These are phyloP conservation scores for Oryza officinalis DNA, from an alignment of 176 grass and related monocot genomes.

Conservation along the genomic window DNA sequence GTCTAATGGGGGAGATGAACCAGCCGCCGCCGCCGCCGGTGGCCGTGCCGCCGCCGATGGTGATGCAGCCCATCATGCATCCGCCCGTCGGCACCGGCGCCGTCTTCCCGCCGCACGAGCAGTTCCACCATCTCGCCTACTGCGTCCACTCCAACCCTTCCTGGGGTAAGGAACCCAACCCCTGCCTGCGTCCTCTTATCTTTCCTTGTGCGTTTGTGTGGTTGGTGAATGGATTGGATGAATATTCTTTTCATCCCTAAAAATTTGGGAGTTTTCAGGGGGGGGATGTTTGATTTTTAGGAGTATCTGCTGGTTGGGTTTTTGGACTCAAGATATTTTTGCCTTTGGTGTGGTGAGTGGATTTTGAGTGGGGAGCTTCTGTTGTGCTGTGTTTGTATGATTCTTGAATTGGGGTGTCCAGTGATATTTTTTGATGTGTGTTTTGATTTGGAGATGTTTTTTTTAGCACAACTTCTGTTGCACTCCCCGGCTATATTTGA, in stretches of 20 bases:
- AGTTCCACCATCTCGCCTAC: constrained; percentile 76
- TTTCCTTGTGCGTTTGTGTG: background rate
- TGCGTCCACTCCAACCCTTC: constrained; percentile 95
- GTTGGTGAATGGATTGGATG: background rate
- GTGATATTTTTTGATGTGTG: background rate
- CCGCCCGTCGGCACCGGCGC: constrained; percentile 42
- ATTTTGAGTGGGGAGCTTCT: background rate
- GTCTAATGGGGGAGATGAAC: constrained; percentile 57
- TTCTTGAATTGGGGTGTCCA: background rate
- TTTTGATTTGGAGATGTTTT: background rate
- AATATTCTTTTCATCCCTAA: background rate
- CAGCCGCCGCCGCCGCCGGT: constrained; percentile 33
- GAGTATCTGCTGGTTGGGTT: background rate
- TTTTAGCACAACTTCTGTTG: background rate
- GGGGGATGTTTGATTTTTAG: background rate
- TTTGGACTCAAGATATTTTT: background rate
- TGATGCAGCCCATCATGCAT: constrained; percentile 33
- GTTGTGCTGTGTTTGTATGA: background rate
- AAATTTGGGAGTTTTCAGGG: background rate
- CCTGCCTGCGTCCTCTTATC: constrained; percentile 14
- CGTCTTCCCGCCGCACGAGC: constrained; percentile 60
- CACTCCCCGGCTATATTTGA: background rate
- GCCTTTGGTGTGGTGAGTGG: background rate
- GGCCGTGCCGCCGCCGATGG: constrained; percentile 38
- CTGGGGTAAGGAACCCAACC: constrained; percentile 61